Evolutionary conservation across 225 moss, liverwort and hornwort species (phyloP).

Genomic region (Sphagnum contortum): DNA sequence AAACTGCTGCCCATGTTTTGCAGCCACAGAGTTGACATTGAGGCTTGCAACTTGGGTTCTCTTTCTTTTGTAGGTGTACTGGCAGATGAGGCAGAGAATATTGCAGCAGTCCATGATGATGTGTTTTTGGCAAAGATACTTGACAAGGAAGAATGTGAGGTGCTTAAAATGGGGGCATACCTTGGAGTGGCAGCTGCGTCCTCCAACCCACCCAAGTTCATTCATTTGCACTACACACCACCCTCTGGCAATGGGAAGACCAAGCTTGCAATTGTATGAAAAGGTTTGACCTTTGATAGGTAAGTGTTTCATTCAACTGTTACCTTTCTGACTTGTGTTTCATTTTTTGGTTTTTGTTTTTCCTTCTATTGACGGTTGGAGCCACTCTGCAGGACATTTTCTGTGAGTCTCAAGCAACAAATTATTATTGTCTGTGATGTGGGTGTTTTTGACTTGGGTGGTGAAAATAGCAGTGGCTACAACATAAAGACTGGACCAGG

Average conservation of each 20-base stretch:
- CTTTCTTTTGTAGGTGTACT: slow-evolving; percentile 37
- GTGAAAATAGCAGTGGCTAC: slow-evolving; percentile 96
- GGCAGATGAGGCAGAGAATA: slow-evolving; percentile 73
- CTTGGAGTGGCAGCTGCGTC: slow-evolving; percentile 90
- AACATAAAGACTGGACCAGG: slow-evolving; percentile 87
- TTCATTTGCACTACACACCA: slow-evolving; percentile 74
- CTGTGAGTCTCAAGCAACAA: too few relatives aligned
- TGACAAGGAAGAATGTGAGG: slow-evolving; percentile 80
- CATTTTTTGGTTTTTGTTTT: too few relatives aligned
- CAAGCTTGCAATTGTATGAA: slow-evolving; percentile 83
- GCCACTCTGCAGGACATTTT: too few relatives aligned
- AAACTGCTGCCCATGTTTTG: too few relatives aligned
- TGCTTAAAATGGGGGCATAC: slow-evolving; percentile 91
- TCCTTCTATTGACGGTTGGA: too few relatives aligned
- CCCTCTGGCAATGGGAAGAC: slow-evolving; percentile 42
- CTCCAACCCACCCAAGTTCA: slow-evolving; percentile 82
- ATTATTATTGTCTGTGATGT: too few relatives aligned
- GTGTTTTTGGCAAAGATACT: slow-evolving; percentile 64
- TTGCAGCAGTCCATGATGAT: slow-evolving; percentile 55
- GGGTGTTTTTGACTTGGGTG: slow-evolving; percentile 11
- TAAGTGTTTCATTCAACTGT: background rate
- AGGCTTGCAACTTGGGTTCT: background rate
- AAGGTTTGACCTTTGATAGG: slow-evolving; percentile 94
- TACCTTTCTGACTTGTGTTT: too few relatives aligned
- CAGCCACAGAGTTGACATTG: background rate